These are phyloP conservation scores for Chlamydomonas applanata DNA, from an alignment of 139 green algal species.

Conservation along the genomic window DNA sequence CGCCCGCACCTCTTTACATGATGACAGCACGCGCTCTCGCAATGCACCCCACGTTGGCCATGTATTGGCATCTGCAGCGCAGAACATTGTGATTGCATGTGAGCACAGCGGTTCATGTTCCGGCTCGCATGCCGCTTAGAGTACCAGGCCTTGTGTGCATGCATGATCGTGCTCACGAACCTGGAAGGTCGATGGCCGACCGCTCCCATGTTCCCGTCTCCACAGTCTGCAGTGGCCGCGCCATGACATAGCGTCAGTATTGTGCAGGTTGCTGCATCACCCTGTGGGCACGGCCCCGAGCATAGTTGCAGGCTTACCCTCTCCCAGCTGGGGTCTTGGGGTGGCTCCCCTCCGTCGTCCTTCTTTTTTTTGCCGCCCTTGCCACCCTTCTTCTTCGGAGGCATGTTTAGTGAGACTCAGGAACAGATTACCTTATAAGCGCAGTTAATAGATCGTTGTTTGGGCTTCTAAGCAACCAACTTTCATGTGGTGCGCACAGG, in stretches of 20 bases:
- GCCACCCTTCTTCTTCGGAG: slow-evolving; percentile 41
- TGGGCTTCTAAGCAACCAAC: too few species aligned
- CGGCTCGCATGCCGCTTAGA: too few species aligned
- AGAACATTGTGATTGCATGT: slow-evolving; percentile 10
- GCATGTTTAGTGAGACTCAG: slow-evolving; percentile 20
- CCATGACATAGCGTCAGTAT: too few species aligned
- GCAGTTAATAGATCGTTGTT: too few species aligned
- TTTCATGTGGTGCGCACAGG: too few species aligned
- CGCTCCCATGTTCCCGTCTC: slow-evolving; percentile 68
- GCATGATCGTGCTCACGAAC: neutral
- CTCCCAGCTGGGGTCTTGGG: slow-evolving; percentile 68
- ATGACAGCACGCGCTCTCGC: slow-evolving; percentile 66
- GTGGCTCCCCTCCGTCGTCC: slow-evolving; percentile 59
- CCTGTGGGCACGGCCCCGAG: too few species aligned
- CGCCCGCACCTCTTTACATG: slow-evolving; percentile 57
- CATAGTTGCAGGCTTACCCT: slow-evolving; percentile 49
- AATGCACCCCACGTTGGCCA: slow-evolving; percentile 80
- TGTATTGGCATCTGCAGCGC: slow-evolving; percentile 63
- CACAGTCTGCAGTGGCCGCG: slow-evolving; percentile 64
- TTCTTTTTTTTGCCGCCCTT: slow-evolving; percentile 63
- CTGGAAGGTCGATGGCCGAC: slow-evolving; percentile 52
- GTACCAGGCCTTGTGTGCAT: too few species aligned
- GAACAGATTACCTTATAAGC: too few species aligned
- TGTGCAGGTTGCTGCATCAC: too few species aligned
- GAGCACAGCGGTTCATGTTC: too few species aligned